phyloP scores from a whole-genome alignment of 2,329 filamentous ascomycete genomes.

The Pyrenochaeta sp. region DNA sequence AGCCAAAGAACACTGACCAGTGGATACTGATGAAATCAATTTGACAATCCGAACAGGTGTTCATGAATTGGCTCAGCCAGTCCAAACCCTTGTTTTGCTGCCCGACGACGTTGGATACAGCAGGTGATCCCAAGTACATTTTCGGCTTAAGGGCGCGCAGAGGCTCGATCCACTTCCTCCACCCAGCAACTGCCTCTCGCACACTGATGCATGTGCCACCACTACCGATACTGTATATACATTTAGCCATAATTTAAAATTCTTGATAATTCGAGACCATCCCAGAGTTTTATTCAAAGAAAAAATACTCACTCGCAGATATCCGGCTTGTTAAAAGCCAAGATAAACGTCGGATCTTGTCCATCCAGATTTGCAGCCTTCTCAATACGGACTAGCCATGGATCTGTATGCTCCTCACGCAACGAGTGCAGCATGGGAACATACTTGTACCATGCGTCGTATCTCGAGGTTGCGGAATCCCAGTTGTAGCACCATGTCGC shows the following conservation, averaged over 20 bases:
- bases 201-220: slow-evolving; percentile 36
- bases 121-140: slow-evolving; percentile 39
- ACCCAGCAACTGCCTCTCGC: slow-evolving; percentile 11
- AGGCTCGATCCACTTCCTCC: slow-evolving; percentile 29
- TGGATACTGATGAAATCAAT: slow-evolving; percentile 46
- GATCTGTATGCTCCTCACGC: slow-evolving; percentile 13
- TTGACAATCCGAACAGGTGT: slow-evolving; percentile 35
- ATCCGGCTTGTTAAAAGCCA: slow-evolving; percentile 48
- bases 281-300: neutral
- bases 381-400: slow-evolving; percentile 27
- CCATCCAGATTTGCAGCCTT: slow-evolving; percentile 5
- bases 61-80: slow-evolving; percentile 38
- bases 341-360: slow-evolving; percentile 21
- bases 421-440: slow-evolving; percentile 60
- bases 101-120: slow-evolving; percentile 36
- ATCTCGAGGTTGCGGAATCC: slow-evolving; percentile 55
- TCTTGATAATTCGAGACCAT: too few relatives aligned
- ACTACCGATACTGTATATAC: slow-evolving; percentile 5
- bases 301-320: slow-evolving; percentile 27
- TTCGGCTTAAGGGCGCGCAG: slow-evolving; percentile 19
- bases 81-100: slow-evolving; percentile 21
- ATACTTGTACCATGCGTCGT: slow-evolving; percentile 57
- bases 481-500: slow-evolving; percentile 74
- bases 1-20: slow-evolving; percentile 23
- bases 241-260: too few relatives aligned